A percentile compares a stretch with the other conserved stretches of the same genome.
phyloP scores from a whole-genome alignment of 345 rosid species.

The Ricinus communis region DNA sequence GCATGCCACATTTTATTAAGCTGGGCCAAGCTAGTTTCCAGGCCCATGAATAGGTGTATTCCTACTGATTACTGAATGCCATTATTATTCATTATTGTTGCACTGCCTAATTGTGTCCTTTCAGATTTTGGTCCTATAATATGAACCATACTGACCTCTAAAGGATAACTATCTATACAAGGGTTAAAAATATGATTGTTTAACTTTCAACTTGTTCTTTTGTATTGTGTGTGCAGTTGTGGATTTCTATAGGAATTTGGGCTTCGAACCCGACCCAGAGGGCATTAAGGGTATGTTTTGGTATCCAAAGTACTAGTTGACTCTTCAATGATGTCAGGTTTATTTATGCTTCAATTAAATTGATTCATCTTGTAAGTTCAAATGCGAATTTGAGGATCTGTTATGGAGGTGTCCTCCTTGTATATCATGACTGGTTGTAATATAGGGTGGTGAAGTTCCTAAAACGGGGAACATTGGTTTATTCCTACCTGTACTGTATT shows the following conservation, averaged over 20 bases:
- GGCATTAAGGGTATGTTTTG: conserved; percentile 99
- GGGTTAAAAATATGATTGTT: background rate
- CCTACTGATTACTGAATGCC: too few relatives aligned
- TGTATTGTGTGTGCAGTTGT: conserved; percentile 57
- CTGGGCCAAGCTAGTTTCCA: background rate
- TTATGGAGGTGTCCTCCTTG: background rate
- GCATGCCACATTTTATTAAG: background rate
- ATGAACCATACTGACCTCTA: background rate
- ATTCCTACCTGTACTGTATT: background rate
- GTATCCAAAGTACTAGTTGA: conserved; percentile 63
- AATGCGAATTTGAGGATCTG: background rate
- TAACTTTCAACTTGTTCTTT: background rate
- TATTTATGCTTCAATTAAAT: conserved; percentile 2
- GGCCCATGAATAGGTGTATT: background rate
- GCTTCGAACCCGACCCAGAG: conserved; percentile 94
- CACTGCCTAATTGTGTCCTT: background rate
- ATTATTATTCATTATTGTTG: background rate
- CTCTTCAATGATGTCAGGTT: background rate
- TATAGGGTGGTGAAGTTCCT: background rate
- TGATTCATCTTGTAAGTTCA: conserved; percentile 17
- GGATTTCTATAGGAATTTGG: conserved; percentile 88
- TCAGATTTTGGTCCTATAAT: background rate
- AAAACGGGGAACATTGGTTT: background rate
- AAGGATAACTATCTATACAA: background rate
- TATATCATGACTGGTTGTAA: background rate